Conservation (phyloP, 805 yeast species). For the Grigorovia transvaalensis region DNA sequence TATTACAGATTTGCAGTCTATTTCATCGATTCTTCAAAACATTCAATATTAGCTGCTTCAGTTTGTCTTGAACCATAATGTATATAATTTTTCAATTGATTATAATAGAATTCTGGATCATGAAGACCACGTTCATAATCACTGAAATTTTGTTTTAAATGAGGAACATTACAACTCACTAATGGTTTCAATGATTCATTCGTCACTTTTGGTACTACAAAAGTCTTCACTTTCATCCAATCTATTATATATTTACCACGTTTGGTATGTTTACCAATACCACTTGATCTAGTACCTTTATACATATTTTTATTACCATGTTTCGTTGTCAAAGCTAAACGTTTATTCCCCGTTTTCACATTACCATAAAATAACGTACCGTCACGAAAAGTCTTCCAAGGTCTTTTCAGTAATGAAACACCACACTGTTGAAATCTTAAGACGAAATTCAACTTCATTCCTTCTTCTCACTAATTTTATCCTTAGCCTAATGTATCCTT, state of each 20-base stretch:
- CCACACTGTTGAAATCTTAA: conserved; percentile 33
- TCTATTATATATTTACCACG: conserved; percentile 67
- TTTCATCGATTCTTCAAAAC: conserved; percentile 22
- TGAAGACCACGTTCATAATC: conserved; percentile 66
- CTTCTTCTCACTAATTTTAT: too few relatives aligned
- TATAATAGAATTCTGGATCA: conserved; percentile 63
- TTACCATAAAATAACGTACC: conserved; percentile 78
- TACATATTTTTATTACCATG: conserved; percentile 90
- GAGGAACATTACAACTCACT: conserved; percentile 65
- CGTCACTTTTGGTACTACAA: conserved; percentile 57
- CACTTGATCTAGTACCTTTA: conserved; percentile 94
- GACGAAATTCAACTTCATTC: background rate
- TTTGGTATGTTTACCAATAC: conserved; percentile 72
- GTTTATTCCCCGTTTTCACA: conserved; percentile 69
- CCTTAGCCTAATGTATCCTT: too few relatives aligned
- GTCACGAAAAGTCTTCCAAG: conserved; percentile 80
- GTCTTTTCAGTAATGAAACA: conserved; percentile 50
- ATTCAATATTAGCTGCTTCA: conserved; percentile 19
- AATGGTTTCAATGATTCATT: conserved; percentile 53
- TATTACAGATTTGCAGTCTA: background rate
- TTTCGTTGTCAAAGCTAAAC: conserved; percentile 78
- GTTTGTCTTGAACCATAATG: conserved; percentile 51
- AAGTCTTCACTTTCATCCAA: conserved; percentile 83
- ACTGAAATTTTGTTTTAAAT: conserved; percentile 51
- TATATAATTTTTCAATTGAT: conserved; percentile 65